phyloP scores from a whole-genome alignment of 2,329 filamentous ascomycete genomes.

The Harringtonia aguacate region DNA sequence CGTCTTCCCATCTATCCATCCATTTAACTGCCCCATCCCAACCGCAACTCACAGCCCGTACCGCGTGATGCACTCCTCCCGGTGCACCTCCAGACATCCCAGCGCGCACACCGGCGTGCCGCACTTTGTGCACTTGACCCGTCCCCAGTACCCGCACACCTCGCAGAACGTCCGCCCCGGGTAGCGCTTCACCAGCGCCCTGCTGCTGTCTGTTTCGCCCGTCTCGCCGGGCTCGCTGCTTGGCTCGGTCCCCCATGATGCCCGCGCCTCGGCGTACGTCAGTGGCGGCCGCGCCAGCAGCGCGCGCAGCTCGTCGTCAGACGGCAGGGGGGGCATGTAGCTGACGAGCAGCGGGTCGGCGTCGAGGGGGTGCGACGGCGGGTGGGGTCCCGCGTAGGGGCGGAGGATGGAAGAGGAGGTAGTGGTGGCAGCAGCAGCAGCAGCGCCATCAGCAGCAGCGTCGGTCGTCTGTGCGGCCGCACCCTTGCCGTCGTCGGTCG shows the following conservation, averaged over 20 bases:
- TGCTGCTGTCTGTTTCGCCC: conserved; percentile 13
- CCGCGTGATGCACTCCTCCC: conserved; percentile 59
- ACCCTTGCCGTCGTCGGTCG: background rate
- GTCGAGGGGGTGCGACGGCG: conserved; percentile 35
- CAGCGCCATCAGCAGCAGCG: no score
- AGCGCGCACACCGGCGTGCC: conserved; percentile 68
- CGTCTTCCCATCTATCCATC: no score
- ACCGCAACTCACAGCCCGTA: conserved; percentile 34
- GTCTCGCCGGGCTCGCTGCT: no score
- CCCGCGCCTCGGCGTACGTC: conserved; percentile 49
- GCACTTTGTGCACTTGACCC: conserved; percentile 66
- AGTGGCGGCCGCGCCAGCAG: conserved; percentile 55
- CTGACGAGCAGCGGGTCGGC: conserved; percentile 47
- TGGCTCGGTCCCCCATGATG: conserved; percentile 1
- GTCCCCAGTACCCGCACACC: conserved; percentile 74
- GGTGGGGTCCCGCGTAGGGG: conserved; percentile 20
- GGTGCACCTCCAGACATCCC: conserved; percentile 61
- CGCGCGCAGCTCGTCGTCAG: conserved; percentile 50
- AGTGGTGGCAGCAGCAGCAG: no score
- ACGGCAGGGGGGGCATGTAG: conserved; percentile 45
- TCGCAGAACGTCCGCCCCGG: conserved; percentile 61
- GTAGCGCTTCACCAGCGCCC: conserved; percentile 37
- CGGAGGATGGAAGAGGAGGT: conserved; percentile 23
- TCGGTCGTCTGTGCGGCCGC: conserved; percentile 8
- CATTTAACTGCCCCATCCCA: no score